A percentile compares a stretch with the other conserved stretches of the same genome.
phyloP scores from a whole-genome alignment of 768 basidiomycete genomes.

The Termitomyces sp. region DNA sequence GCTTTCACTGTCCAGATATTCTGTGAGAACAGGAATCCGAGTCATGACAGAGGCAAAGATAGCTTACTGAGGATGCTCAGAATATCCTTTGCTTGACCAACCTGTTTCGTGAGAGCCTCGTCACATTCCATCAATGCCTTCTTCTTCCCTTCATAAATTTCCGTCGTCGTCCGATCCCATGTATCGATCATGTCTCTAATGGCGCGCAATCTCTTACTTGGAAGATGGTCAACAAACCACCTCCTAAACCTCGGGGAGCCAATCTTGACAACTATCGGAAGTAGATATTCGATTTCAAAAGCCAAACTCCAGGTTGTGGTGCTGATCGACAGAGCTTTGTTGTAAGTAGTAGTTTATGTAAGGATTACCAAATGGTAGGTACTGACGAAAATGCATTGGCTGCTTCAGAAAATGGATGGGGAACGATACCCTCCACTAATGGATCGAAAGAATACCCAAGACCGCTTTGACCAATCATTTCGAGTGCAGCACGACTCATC shows the following conservation, averaged over 20 bases:
- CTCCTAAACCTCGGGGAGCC: constrained; percentile 12
- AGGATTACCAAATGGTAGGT: not conserved
- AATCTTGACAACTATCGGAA: constrained; percentile 9
- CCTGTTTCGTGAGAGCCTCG: constrained; percentile 6
- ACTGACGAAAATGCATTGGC: constrained; percentile 7
- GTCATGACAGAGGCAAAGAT: not conserved
- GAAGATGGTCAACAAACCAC: constrained; percentile 9
- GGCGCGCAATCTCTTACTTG: not conserved
- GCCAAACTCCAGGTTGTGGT: not conserved
- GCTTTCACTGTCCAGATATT: constrained; percentile 21
- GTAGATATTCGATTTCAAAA: not conserved
- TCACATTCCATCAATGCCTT: constrained; percentile 4
- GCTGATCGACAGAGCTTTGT: not conserved
- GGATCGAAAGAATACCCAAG: constrained; percentile 17
- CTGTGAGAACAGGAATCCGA: not conserved
- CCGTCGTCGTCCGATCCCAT: constrained; percentile 3
- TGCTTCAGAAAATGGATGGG: constrained; percentile 6
- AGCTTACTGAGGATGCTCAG: constrained; percentile 11
- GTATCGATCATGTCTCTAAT: constrained; percentile 6
- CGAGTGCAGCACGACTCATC: constrained; percentile 13
- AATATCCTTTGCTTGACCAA: constrained; percentile 8
- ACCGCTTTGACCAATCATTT: constrained; percentile 15
- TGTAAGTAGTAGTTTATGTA: not conserved
- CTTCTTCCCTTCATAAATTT: constrained; percentile 10
- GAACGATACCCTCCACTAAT: not conserved